Conservation (phyloP, 2,329 filamentous ascomycete species). For the Pseudogymnoascus sp. region DNA sequence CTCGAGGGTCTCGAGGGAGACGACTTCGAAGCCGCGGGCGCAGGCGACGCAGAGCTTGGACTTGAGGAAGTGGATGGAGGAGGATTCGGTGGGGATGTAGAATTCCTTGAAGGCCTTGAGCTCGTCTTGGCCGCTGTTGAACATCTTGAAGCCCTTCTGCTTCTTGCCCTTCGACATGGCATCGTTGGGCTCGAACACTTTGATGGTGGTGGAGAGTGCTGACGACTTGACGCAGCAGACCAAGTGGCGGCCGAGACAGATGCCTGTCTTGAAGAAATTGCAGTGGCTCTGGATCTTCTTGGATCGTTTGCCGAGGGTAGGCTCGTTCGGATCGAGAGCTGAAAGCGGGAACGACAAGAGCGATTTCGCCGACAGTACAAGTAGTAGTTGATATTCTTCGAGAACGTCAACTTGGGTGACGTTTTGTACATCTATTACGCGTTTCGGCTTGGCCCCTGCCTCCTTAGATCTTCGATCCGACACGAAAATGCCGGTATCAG, state of each 20-base stretch:
- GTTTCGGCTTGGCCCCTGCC: conserved; percentile 61
- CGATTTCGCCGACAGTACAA: conserved; percentile 90
- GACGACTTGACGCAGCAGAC: conserved; percentile 96
- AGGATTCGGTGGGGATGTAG: conserved; percentile 97
- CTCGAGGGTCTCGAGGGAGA: conserved; percentile 93
- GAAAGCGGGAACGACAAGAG: conserved; percentile 83
- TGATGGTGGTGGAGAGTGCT: conserved; percentile 89
- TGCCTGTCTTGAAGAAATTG: conserved; percentile 97
- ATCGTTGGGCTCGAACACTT: conserved; percentile 98
- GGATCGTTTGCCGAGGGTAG: conserved; percentile 71
- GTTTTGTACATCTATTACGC: conserved; percentile 75
- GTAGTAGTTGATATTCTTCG: conserved; percentile 85
- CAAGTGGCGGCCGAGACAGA: conserved; percentile 86
- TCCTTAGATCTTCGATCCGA: conserved; percentile 88
- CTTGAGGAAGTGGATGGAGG: conserved; percentile 94
- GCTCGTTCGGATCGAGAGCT: conserved; percentile 77
- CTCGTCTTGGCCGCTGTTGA: conserved; percentile 86
- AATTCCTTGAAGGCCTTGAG: conserved; percentile 98
- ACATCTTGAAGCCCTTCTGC: conserved; percentile 95
- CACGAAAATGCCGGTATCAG: conserved; percentile 87
- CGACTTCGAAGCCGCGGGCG: conserved; percentile 91
- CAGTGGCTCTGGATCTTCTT: conserved; percentile 97
- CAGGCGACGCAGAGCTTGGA: conserved; percentile 96
- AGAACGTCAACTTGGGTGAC: conserved; percentile 95
- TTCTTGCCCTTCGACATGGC: conserved; percentile 89